Evolutionary conservation across 2,329 filamentous ascomycete genomes (phyloP), one percentile per base, ranked within the genome.

Genomic region (Penicillium nordicum): DNA sequence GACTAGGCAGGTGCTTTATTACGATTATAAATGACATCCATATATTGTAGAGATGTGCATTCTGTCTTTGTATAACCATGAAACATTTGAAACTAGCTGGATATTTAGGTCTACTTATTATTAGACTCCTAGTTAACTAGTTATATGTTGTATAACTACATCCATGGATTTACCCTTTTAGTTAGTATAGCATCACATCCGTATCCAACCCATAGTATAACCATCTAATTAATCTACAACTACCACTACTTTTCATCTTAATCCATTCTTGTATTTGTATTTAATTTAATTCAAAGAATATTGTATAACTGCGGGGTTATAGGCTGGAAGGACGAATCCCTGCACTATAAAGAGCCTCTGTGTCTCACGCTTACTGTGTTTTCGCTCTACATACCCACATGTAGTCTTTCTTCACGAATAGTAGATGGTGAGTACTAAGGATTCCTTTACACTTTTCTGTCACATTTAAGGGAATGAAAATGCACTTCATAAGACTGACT

Each of bases 401-500:
- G 29, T 30, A 30, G 11, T 32, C 14, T 10, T 30, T n/a, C 6
- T 10, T 16, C 47, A 36, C n/a, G n/a, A 23, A 18, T n/a, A 42
- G 3, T 27, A 8, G 1, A 18, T 44, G 52, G 30, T 32, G 10
- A 11, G 52, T 37, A 18, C 21, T 21, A 16, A 11, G 7, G 2
- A 32, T 27, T 49, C n/a, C 7, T 18, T 21, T 18, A 12, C 34
- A 2, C 21, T 23, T 14, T 16, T 21, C 18, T 30, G 5, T 30
- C 25, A 23, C 14, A 37, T 12, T 32, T 5, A 27, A 37, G 14
- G 18, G 57, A 10, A 61, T 61, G 58, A 61, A 53, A 56, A 61
- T 47, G 59, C 16, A 16, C 42, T 61, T 58, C 54, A 58, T 54
- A 54, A 41, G 58, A 61, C 58, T 49, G 32, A 34, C 55, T n/a